Conservation (phyloP, 2,329 filamentous ascomycete genomes). For the Cordyceps cicadae region DNA sequence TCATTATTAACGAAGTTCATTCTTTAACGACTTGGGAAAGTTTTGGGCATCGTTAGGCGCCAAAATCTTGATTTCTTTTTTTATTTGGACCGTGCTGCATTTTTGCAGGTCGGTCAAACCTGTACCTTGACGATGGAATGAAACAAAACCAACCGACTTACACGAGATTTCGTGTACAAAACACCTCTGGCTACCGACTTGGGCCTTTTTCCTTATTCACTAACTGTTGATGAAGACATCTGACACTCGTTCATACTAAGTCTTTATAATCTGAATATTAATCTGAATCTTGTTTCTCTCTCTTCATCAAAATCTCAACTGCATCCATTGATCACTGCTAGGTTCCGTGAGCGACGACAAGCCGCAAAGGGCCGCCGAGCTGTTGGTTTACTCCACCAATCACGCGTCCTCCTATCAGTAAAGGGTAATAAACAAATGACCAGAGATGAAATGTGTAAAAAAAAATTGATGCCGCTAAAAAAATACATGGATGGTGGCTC, state of each 20-base stretch:
- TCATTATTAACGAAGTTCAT: conserved; percentile 3
- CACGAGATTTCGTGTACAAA: neutral
- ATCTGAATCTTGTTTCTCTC: neutral
- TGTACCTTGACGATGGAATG: neutral
- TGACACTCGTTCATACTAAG: neutral
- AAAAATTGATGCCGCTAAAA: neutral
- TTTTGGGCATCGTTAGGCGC: conserved; percentile 5
- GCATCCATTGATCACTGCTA: too few species aligned
- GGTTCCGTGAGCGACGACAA: too few species aligned
- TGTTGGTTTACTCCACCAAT: neutral
- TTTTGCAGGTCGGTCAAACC: neutral
- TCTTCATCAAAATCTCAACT: neutral
- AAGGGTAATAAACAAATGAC: neutral
- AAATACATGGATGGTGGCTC: neutral
- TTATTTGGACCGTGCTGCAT: conserved; percentile 1
- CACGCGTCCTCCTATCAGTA: neutral
- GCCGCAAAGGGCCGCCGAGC: too few species aligned
- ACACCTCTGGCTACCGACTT: neutral
- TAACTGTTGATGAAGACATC: neutral
- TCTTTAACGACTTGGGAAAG: conserved; percentile 1
- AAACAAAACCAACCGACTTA: neutral
- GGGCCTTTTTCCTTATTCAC: neutral
- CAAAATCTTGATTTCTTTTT: neutral
- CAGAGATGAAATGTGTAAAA: neutral
- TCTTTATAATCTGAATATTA: neutral